Evolutionary conservation across 2,329 filamentous ascomycete species (phyloP), one percentile per base, ranked within the genome.

Genomic region (Colletotrichum sp.): DNA sequence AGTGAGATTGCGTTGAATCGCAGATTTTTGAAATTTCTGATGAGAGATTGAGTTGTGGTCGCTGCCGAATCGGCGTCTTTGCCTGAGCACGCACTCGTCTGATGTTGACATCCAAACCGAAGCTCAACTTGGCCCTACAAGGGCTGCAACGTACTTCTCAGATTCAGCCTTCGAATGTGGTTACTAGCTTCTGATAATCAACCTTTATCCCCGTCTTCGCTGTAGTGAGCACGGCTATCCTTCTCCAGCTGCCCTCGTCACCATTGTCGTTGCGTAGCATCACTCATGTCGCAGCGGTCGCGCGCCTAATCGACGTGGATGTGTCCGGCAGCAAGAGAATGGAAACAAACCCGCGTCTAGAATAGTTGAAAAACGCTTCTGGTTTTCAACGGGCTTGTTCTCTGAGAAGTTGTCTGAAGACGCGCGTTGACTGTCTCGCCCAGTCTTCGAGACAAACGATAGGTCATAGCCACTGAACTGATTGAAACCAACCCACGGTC

Each of bases 331-430:
- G 18, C n/a, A 21, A 21, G 10, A 13, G 6, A 12, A 13, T 49
- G 0, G 0, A 21, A 3, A 7, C 6, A 49, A 1, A 1, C n/a
- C 4, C 1, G 6, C 6, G 6, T 49, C 1, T 49, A 1, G 10
- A 3, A 21, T 4, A 13, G 10, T 52, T 3, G 6, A 13, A 13
- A 13, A 0, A 1, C 10, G 6, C 4, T 24, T 52, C n/a, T 13
- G 44, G 1, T 3, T 21, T 13, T 21, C 2, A 13, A 24, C 2
- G 30, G 9, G 18, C 18, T 21, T n/a, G 7, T 8, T 34, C 1
- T 32, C 28, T 62, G 57, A 7, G 9, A 7, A 9, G 7, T 4
- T 24, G 34, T 49, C 28, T 30, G 63, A 44, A 39, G 36, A 65
- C 8, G 30, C 30, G 66, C 66, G 18, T 57, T 69, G 66, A 69